phyloP scores from a whole-genome alignment of 2,329 filamentous ascomycete species.

The Triangularia verruculosa region DNA sequence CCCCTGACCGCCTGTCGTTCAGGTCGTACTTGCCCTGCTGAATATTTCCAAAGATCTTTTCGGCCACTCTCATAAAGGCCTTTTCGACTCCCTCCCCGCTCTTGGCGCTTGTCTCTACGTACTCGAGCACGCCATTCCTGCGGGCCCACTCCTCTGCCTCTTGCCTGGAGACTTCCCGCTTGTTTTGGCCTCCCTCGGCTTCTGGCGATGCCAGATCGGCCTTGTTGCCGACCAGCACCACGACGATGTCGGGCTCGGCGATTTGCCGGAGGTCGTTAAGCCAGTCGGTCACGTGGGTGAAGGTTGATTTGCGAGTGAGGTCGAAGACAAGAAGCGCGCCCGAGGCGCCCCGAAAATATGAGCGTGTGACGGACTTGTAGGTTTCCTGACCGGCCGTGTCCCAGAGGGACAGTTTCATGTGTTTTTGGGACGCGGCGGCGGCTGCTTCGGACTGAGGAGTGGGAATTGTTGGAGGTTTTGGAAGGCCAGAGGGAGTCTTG shows the following conservation, averaged over 20 bases:
- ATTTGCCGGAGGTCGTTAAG: slow-evolving; percentile 91
- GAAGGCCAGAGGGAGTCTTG: slow-evolving; percentile 43
- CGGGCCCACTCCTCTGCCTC: slow-evolving; percentile 91
- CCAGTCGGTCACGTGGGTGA: slow-evolving; percentile 87
- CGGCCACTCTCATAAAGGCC: slow-evolving; percentile 89
- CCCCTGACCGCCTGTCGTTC: slow-evolving; percentile 86
- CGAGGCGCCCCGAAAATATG: slow-evolving; percentile 80
- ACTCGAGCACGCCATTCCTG: slow-evolving; percentile 81
- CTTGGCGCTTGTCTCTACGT: slow-evolving; percentile 96
- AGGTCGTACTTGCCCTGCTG: slow-evolving; percentile 92
- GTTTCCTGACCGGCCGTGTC: slow-evolving; percentile 96
- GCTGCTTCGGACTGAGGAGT: slow-evolving; percentile 22
- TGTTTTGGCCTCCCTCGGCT: slow-evolving; percentile 47
- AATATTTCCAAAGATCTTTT: slow-evolving; percentile 95
- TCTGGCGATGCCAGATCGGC: slow-evolving; percentile 65
- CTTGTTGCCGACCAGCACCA: slow-evolving; percentile 95
- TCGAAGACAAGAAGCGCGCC: slow-evolving; percentile 86
- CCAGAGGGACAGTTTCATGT: slow-evolving; percentile 95
- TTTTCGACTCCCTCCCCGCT: slow-evolving; percentile 90
- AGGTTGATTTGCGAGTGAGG: slow-evolving; percentile 81
- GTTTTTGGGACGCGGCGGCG: slow-evolving; percentile 51
- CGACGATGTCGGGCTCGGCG: slow-evolving; percentile 91
- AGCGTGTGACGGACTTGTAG: slow-evolving; percentile 92
- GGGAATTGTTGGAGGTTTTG: slow-evolving; percentile 44
- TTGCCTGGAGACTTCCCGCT: slow-evolving; percentile 73